Percentiles rank a stretch among this genome's conserved stretches.
Conservation (phyloP, 768 basidiomycete genomes). For the Boletus rubescentipes region DNA sequence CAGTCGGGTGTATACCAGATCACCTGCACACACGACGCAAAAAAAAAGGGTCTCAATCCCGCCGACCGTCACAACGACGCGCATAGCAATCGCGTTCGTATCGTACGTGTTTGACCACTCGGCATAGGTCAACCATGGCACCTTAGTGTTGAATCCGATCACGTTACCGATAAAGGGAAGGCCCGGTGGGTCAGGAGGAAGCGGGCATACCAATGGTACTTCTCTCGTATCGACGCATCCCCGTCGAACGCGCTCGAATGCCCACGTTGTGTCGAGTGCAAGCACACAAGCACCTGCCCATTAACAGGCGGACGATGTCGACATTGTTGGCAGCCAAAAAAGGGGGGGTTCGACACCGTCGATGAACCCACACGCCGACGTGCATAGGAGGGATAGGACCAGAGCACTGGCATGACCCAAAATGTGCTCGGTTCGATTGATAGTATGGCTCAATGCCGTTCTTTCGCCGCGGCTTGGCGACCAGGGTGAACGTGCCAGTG, state of each 20-base stretch:
- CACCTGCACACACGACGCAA: slow-evolving; percentile 24
- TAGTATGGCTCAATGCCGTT: too few relatives aligned
- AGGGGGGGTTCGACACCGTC: background rate
- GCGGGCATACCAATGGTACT: background rate
- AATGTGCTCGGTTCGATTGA: too few relatives aligned
- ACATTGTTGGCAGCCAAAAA: background rate
- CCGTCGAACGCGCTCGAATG: background rate
- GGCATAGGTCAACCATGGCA: slow-evolving; percentile 37
- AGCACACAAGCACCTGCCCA: background rate
- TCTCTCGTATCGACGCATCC: background rate
- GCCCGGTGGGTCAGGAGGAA: slow-evolving; percentile 38
- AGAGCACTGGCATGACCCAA: too few relatives aligned
- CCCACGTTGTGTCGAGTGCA: background rate
- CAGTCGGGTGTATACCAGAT: slow-evolving; percentile 46
- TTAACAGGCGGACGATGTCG: background rate
- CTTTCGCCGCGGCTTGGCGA: too few relatives aligned
- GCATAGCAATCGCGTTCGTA: background rate
- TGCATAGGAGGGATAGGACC: background rate
- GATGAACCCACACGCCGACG: background rate
- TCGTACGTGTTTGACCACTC: slow-evolving; percentile 39
- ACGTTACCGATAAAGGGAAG: slow-evolving; percentile 40
- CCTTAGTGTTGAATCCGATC: slow-evolving; percentile 30
- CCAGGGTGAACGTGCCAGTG: too few relatives aligned
- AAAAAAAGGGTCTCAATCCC: background rate
- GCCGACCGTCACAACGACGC: background rate